A percentile compares a stretch with the other conserved stretches of the same genome.
Conservation (phyloP, 2,329 filamentous ascomycete species). For the Epichloe aotearoae region DNA sequence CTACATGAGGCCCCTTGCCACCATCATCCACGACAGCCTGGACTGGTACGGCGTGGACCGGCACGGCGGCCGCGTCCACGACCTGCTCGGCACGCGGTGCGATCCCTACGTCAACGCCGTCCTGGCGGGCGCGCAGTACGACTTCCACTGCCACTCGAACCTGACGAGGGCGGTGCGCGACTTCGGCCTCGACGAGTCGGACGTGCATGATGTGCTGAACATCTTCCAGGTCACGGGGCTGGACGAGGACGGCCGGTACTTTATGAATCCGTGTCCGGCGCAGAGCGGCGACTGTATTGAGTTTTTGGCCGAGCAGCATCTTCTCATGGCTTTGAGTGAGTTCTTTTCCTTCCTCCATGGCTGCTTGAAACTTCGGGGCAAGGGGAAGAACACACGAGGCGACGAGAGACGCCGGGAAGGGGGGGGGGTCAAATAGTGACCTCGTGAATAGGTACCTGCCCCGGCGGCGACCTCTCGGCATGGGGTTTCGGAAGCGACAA, state of each 20-base stretch:
- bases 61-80: constrained; percentile 58
- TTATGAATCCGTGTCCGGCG: constrained; percentile 55
- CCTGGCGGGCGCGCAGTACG: constrained; percentile 56
- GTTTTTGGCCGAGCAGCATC: constrained; percentile 68
- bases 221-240: constrained; percentile 76
- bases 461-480: constrained; percentile 66
- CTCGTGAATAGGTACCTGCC: constrained; percentile 47
- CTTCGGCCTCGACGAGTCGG: constrained; percentile 54
- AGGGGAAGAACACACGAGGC: too few species aligned
- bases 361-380: too few species aligned
- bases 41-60: constrained; percentile 45
- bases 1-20: constrained; percentile 61
- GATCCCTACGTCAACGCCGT: constrained; percentile 74
- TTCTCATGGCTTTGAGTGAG: constrained; percentile 47
- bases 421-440: too few species aligned
- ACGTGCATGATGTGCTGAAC: constrained; percentile 78
- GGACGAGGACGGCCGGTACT: constrained; percentile 59
- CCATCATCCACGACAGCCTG: constrained; percentile 57
- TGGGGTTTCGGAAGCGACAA: constrained; percentile 66
- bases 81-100: constrained; percentile 69
- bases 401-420: too few species aligned
- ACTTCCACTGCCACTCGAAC: constrained; percentile 79
- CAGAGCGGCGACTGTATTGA: constrained; percentile 48
- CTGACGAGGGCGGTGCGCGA: constrained; percentile 59
- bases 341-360: constrained; percentile 1